Percentiles rank a stretch among this genome's conserved stretches.
Conservation (phyloP, 768 basidiomycete genomes). For the Boletus reticuloceps region DNA sequence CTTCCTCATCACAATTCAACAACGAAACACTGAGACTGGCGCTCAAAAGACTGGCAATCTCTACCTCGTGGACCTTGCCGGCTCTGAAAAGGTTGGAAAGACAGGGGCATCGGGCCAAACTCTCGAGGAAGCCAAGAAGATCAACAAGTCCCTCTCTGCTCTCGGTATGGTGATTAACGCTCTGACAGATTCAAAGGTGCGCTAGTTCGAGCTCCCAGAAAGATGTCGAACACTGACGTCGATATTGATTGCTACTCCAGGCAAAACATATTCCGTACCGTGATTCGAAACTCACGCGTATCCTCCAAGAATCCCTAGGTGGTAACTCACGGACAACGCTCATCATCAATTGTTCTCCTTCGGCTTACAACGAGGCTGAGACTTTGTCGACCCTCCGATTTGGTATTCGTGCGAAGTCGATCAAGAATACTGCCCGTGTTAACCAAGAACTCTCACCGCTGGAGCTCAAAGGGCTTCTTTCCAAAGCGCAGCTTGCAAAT, state of each 20-base stretch:
- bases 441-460: conserved; percentile 96
- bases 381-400: conserved; percentile 97
- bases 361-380: conserved; percentile 95
- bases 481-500: conserved; percentile 86
- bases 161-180: conserved; percentile 99
- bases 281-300: conserved; percentile 98
- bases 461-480: conserved; percentile 89
- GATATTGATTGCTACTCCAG: conserved; percentile 39
- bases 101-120: conserved; percentile 99
- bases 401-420: conserved; percentile 99
- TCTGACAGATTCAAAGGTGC: conserved; percentile 90
- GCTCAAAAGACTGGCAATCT: conserved; percentile 95
- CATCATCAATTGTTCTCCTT: conserved; percentile 99
- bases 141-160: conserved; percentile 97
- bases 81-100: conserved; percentile 99
- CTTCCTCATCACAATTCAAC: conserved; percentile 96
- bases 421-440: conserved; percentile 99
- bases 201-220: conserved; percentile 15
- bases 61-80: conserved; percentile 96
- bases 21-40: conserved; percentile 93
- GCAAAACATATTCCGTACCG: conserved; percentile 97
- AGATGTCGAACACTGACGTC: conserved; percentile 1
- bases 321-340: conserved; percentile 94
- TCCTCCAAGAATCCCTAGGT: conserved; percentile 96
- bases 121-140: conserved; percentile 99